Conservation (phyloP, 2,329 filamentous ascomycete species). For the Colletotrichum lupini region DNA sequence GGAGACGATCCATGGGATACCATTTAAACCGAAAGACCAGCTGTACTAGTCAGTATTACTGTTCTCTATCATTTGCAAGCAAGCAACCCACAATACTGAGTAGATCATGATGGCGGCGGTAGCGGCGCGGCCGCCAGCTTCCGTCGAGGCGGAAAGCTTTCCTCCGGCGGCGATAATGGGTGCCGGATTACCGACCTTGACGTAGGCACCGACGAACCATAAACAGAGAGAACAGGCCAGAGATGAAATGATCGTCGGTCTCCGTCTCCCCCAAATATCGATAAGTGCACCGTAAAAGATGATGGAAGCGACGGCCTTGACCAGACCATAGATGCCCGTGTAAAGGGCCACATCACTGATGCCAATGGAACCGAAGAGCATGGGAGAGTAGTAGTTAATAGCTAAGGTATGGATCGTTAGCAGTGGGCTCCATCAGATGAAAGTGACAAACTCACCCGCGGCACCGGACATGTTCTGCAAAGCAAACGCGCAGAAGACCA, state of each 20-base stretch:
- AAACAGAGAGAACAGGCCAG: constrained; percentile 59
- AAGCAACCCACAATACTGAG: constrained; percentile 57
- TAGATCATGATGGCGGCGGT: constrained; percentile 67
- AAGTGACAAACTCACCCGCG: constrained; percentile 40
- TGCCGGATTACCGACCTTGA: constrained; percentile 61
- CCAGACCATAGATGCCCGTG: constrained; percentile 62
- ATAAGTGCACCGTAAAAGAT: constrained; percentile 54
- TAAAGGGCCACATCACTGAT: constrained; percentile 57
- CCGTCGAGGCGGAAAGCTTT: constrained; percentile 52
- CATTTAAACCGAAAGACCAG: constrained; percentile 57
- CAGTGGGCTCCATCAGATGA: background rate
- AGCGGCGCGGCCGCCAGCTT: constrained; percentile 61
- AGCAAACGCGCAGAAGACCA: constrained; percentile 51
- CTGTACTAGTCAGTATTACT: constrained; percentile 34
- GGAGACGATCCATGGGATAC: constrained; percentile 57
- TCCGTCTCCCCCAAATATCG: constrained; percentile 52
- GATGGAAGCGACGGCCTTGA: constrained; percentile 54
- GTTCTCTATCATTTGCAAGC: too few relatives aligned
- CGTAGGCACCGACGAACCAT: constrained; percentile 64
- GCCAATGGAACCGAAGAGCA: constrained; percentile 55
- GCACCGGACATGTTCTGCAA: constrained; percentile 55
- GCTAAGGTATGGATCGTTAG: constrained; percentile 43
- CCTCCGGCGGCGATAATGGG: constrained; percentile 55
- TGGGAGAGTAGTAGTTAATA: constrained; percentile 57
- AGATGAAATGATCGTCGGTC: constrained; percentile 59